Evolutionary conservation across 2,329 filamentous ascomycete genomes (phyloP).

Genomic region (Exophiala lecanii-corni): DNA sequence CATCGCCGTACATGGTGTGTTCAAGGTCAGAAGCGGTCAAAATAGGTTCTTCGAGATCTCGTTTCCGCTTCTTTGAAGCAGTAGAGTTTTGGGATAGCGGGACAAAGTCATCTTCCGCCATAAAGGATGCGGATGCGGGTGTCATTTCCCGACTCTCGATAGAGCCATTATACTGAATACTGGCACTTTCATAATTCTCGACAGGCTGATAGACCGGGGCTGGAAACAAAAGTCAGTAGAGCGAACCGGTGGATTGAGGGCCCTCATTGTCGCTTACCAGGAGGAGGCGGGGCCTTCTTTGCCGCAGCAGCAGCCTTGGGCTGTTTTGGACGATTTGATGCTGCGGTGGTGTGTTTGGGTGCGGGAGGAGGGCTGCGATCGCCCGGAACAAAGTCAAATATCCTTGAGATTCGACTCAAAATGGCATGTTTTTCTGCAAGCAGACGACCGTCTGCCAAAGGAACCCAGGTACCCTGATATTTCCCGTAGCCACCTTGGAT

Average conservation of each 20-base stretch:
- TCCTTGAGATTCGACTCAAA: constrained; percentile 73
- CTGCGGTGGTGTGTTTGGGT: constrained; percentile 73
- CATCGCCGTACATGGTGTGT: constrained; percentile 86
- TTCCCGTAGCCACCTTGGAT: constrained; percentile 98
- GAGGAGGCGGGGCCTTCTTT: constrained; percentile 37
- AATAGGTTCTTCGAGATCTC: constrained; percentile 55
- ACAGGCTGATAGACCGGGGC: constrained; percentile 40
- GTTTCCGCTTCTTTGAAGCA: constrained; percentile 67
- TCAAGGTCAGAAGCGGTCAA: constrained; percentile 61
- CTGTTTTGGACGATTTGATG: constrained; percentile 71
- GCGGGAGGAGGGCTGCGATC: constrained; percentile 87
- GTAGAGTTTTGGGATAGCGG: constrained; percentile 62
- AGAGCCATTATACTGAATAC: constrained; percentile 57
- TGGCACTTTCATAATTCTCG: constrained; percentile 61
- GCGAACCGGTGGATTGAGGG: too few relatives aligned
- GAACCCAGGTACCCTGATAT: constrained; percentile 98
- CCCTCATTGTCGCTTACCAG: too few relatives aligned
- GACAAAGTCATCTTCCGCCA: constrained; percentile 75
- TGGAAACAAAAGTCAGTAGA: too few relatives aligned
- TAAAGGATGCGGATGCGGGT: constrained; percentile 76
- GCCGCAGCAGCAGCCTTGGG: constrained; percentile 65
- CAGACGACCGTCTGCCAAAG: constrained; percentile 71
- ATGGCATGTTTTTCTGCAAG: constrained; percentile 85
- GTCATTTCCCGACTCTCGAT: constrained; percentile 79
- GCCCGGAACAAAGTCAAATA: constrained; percentile 85